phyloP scores from a whole-genome alignment of 2,329 filamentous ascomycete species.

The Verticillium albo-atrum region DNA sequence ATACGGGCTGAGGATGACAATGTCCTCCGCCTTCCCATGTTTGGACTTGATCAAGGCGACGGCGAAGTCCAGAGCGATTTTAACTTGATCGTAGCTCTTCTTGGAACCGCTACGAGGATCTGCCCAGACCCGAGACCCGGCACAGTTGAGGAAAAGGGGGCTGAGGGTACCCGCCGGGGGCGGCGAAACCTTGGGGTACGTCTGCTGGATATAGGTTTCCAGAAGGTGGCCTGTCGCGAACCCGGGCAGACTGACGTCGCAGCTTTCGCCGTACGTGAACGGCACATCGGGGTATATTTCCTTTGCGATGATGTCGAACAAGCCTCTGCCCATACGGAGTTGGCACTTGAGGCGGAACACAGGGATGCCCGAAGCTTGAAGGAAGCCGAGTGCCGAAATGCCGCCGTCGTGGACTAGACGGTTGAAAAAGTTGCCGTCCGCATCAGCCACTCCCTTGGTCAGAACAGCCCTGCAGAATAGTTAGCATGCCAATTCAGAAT shows the following conservation, averaged over 20 bases:
- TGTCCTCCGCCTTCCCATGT: background rate
- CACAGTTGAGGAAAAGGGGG: conserved; percentile 16
- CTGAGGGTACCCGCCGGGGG: conserved; percentile 1
- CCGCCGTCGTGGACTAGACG: conserved; percentile 3
- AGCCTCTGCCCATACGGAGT: conserved; percentile 14
- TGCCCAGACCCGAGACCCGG: background rate
- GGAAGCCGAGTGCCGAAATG: conserved; percentile 10
- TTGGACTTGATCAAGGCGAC: conserved; percentile 6
- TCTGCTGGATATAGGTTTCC: background rate
- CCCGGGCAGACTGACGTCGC: background rate
- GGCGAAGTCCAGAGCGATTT: conserved; percentile 12
- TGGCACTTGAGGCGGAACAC: conserved; percentile 14
- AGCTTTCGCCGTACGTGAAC: conserved; percentile 4
- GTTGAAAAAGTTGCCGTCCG: conserved; percentile 5
- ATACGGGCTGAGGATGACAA: conserved; percentile 12
- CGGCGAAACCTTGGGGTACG: background rate
- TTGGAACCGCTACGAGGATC: conserved; percentile 6
- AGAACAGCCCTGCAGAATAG: background rate
- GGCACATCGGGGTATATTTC: conserved; percentile 10
- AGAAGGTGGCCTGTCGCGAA: background rate
- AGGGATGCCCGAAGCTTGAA: conserved; percentile 9
- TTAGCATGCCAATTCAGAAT: no score
- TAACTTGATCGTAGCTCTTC: conserved; percentile 11
- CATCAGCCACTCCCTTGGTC: no score
- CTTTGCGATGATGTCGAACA: conserved; percentile 13